Base-by-base conservation (phyloP, 148 eudicot genomes). In the Camellia japonica region DNA sequence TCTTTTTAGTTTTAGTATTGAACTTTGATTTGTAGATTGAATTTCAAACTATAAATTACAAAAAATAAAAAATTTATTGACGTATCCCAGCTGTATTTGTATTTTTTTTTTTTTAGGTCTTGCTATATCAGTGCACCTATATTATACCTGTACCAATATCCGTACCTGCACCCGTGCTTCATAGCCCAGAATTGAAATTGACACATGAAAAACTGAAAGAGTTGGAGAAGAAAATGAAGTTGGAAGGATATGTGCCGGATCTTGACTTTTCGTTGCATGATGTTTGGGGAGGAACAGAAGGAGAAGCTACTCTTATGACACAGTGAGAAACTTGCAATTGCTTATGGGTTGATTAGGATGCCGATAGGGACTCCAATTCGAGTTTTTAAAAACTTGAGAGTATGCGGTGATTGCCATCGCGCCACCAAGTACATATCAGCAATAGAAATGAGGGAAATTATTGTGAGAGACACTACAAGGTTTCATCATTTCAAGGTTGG, bases 401-500 rank as follows among this genome's bases (percentile, higher is more conserved):
- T 93, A 5, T 90, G 95, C 42, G 90, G 85, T 19, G 95, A 93
- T 66, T 93, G 95, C 80, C 97, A 93, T 79, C n/a, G 49, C 9
- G 94, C 92, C 11, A 83, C 85, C 13, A 91, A 91, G 86, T 87
- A 80, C 77, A 88, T 91, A 30, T 93, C 97, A 3, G 79, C 73
- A 38, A 63, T 91, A 19, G 97, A 90, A 83, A 87, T 80, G 76
- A 90, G 97, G 83, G 93, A 91, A 67, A 88, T 93, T 12, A 82
- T 91, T 65, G 90, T 91, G 44, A 83, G 97, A 81, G 95, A 93
- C 77, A 89, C 85, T 12, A 87, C 90, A 9, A 82, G 95, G 74
- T 93, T 91, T 91, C 97, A 91, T 70, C 93, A 90, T 90, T 91
- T 93, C 78, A 78, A 80, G 75, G 85, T 87, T 14, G 93, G 95